phyloP scores from a whole-genome alignment of 306 rosid species.

The Trifolium fragiferum region DNA sequence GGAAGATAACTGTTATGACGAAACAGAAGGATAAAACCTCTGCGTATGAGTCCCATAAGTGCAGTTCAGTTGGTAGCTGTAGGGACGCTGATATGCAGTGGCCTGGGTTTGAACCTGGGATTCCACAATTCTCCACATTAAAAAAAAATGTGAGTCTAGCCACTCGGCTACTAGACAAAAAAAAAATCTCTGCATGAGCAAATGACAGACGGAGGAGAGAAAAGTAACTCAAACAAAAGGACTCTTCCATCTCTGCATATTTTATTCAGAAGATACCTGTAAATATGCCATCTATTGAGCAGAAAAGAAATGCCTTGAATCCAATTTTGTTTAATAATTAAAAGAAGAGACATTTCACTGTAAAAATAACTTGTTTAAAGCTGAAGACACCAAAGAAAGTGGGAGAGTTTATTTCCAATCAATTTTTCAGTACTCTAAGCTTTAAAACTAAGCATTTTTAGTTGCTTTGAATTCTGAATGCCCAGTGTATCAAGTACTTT shows the following conservation, averaged over 20 bases:
- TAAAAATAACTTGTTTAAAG: conserved; percentile 1
- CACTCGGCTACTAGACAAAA: too few relatives aligned
- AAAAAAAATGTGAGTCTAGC: too few relatives aligned
- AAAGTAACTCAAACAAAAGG: neutral
- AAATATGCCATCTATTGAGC: conserved; percentile 1
- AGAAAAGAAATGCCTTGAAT: conserved; percentile 5
- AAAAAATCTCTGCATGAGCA: neutral
- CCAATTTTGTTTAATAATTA: conserved; percentile 1
- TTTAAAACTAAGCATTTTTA: conserved; percentile 4
- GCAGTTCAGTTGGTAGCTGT: too few relatives aligned
- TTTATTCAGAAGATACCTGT: conserved; percentile 10
- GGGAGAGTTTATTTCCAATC: neutral
- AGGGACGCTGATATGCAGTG: too few relatives aligned
- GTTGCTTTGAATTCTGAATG: neutral
- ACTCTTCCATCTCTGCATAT: neutral
- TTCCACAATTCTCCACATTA: too few relatives aligned
- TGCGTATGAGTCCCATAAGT: too few relatives aligned
- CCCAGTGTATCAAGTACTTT: neutral
- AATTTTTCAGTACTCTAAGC: neutral
- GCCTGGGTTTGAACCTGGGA: too few relatives aligned
- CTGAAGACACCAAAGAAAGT: neutral
- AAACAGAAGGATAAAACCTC: neutral
- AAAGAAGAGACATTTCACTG: neutral
- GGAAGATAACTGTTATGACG: neutral
- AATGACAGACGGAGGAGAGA: neutral